Evolutionary conservation across 2,329 filamentous ascomycete genomes (phyloP), one percentile per base, ranked within the genome.

Genomic region (Biscogniauxia sp.): DNA sequence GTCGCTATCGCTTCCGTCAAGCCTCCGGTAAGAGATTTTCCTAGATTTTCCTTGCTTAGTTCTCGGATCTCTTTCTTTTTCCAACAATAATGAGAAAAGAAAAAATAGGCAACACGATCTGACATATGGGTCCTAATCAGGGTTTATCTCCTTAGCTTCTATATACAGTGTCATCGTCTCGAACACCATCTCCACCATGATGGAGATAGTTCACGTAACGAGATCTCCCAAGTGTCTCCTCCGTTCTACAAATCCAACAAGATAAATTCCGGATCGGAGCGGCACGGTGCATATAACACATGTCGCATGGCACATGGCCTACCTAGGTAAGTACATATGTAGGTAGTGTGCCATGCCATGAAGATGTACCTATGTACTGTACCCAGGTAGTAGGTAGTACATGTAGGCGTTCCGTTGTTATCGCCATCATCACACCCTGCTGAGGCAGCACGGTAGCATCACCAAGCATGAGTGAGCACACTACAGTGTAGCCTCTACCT

Each of bases 161-260:
- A 25, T 13, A 32, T 51, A 25, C 9, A 13, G 23, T 17, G 50
- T n/a, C 45, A 20, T 28, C 53, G 5, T 20, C 28, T 45, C 15
- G 15, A n/a, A 59, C 51, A 13, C n/a, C 49, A 60, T 58, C 61
- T 61, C 66, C 68, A 69, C 68, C 62, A 59, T 64, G 37, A 64
- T 66, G 65, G 61, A 66, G 62, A 65, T 62, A 23, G 5, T 53
- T 58, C 62, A 56, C 56, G 58, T 63, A 63, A 63, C 59, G 59
- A 53, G 53, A 64, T 63, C 61, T 57, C 52, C 28, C 62, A 54
- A 59, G 56, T 64, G 56, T 57, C 62, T 64, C 61, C 62, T 64
- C 61, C 28, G 28, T 56, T 41, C 26, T 54, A 20, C 15, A 45
- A 32, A 25, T 20, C n/a, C 32, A 49, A 49, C 6, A 56, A 32